Percentiles rank a stretch among this genome's conserved stretches.
Evolutionary conservation across 1,284 basidiomycete genomes (phyloP).

Genomic region (Abortiporus biennis): DNA sequence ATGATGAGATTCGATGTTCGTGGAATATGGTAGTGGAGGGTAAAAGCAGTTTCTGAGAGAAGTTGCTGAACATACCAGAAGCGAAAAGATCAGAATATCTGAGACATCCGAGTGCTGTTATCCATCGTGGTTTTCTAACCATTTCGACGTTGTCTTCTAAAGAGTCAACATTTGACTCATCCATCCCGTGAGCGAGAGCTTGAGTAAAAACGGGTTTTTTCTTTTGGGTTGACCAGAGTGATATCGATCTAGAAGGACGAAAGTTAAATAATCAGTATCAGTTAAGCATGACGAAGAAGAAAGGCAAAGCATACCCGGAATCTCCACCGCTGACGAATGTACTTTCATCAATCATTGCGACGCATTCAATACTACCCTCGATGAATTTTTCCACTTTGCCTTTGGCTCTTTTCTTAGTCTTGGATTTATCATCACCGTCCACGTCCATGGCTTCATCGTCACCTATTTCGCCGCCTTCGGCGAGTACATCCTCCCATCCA

Average conservation of each 20-base stretch:
- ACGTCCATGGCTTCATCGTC: slow-evolving; percentile 40
- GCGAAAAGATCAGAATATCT: slow-evolving; percentile 90
- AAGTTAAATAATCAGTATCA: slow-evolving; percentile 1
- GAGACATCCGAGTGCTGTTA: slow-evolving; percentile 78
- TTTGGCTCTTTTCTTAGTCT: slow-evolving; percentile 31
- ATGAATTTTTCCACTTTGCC: slow-evolving; percentile 62
- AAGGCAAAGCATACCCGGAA: slow-evolving; percentile 64
- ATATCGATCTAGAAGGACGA: slow-evolving; percentile 64
- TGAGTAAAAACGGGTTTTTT: slow-evolving; percentile 93
- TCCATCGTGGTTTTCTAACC: slow-evolving; percentile 81
- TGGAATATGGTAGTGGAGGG: background rate
- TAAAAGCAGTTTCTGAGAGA: slow-evolving; percentile 1
- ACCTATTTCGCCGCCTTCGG: slow-evolving; percentile 66
- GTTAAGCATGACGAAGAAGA: slow-evolving; percentile 11
- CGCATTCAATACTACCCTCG: slow-evolving; percentile 90
- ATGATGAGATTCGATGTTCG: background rate
- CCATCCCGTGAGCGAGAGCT: slow-evolving; percentile 82
- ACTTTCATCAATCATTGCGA: slow-evolving; percentile 91
- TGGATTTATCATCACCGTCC: slow-evolving; percentile 17
- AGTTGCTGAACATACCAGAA: slow-evolving; percentile 52
- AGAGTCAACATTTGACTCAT: slow-evolving; percentile 61
- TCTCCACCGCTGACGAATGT: slow-evolving; percentile 94
- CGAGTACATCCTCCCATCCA: slow-evolving; percentile 72
- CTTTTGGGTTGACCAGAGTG: slow-evolving; percentile 89
- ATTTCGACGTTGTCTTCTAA: slow-evolving; percentile 65